phyloP scores from a whole-genome alignment of 768 basidiomycete genomes.

The Pluteus cervinus region DNA sequence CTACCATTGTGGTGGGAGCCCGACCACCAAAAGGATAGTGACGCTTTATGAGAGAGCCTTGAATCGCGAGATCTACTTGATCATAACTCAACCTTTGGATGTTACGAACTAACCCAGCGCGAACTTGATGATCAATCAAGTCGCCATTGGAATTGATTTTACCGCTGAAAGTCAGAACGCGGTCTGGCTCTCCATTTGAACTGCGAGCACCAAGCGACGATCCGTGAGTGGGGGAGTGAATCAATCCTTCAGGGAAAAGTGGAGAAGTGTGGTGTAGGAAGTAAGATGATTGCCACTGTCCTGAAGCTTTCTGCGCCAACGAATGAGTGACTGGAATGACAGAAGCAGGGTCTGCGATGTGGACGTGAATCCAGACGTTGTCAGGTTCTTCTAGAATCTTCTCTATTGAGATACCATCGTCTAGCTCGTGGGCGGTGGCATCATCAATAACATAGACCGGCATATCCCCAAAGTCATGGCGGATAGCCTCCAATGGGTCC shows the following conservation, averaged over 20 bases:
- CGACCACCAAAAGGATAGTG: constrained; percentile 40
- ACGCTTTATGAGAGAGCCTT: constrained; percentile 7
- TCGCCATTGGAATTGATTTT: constrained; percentile 56
- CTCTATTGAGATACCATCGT: constrained; percentile 90
- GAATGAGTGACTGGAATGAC: constrained; percentile 66
- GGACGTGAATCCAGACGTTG: constrained; percentile 77
- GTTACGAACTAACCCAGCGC: constrained; percentile 70
- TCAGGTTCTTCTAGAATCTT: constrained; percentile 51
- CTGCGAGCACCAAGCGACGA: constrained; percentile 31
- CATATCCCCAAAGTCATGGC: constrained; percentile 81
- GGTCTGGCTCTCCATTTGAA: constrained; percentile 34
- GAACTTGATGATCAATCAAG: constrained; percentile 65
- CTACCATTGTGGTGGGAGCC: constrained; percentile 3
- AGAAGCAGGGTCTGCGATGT: constrained; percentile 89
- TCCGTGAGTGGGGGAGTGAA: constrained; percentile 35
- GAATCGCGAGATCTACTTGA: constrained; percentile 51
- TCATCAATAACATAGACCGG: constrained; percentile 89
- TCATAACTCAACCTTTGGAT: constrained; percentile 61
- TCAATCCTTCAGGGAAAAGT: constrained; percentile 64
- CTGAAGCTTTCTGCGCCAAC: constrained; percentile 52
- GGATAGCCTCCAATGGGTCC: constrained; percentile 64
- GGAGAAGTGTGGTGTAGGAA: constrained; percentile 56
- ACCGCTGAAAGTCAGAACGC: constrained; percentile 75
- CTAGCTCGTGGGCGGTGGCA: constrained; percentile 71
- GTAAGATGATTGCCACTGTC: constrained; percentile 52